These are phyloP conservation scores for Tothia fuscella DNA, from an alignment of 2,329 filamentous ascomycete genomes.

Conservation along the genomic window DNA sequence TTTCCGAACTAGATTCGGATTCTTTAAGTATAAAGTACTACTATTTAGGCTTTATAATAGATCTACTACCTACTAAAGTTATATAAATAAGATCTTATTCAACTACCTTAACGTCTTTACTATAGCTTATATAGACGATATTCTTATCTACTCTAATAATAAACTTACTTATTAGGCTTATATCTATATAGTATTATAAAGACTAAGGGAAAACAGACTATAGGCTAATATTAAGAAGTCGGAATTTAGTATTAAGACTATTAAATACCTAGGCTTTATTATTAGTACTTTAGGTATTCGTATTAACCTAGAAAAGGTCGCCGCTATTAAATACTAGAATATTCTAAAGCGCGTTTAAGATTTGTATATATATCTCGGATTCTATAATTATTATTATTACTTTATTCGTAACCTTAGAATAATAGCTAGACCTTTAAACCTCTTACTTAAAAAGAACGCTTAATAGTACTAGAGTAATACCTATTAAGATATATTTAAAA, in stretches of 20 bases:
- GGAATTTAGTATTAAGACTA: constrained; percentile 18
- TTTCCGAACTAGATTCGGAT: neutral
- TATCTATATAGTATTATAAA: constrained; percentile 4
- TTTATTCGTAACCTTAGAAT: constrained; percentile 19
- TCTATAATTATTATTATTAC: constrained; percentile 19
- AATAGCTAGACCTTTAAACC: constrained; percentile 13
- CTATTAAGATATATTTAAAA: constrained; percentile 9
- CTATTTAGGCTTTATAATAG: constrained; percentile 6
- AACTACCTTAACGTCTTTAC: constrained; percentile 16
- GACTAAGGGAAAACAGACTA: constrained; percentile 10
- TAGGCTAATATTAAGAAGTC: constrained; percentile 16
- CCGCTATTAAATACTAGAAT: constrained; percentile 15
- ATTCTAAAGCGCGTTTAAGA: constrained; percentile 13
- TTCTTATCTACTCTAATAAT: constrained; percentile 15
- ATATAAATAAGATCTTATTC: constrained; percentile 11
- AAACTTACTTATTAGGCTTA: constrained; percentile 1
- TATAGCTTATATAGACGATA: constrained; percentile 16
- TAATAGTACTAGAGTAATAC: neutral
- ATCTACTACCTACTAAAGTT: neutral
- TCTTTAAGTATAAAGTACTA: neutral
- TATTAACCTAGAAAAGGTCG: constrained; percentile 15
- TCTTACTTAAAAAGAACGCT: constrained; percentile 13
- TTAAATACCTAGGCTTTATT: constrained; percentile 18
- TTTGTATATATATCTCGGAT: constrained; percentile 19
- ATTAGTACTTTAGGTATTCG: constrained; percentile 15